Evolutionary conservation across 768 basidiomycete genomes (phyloP).

Genomic region (Tephrocybe sp.): DNA sequence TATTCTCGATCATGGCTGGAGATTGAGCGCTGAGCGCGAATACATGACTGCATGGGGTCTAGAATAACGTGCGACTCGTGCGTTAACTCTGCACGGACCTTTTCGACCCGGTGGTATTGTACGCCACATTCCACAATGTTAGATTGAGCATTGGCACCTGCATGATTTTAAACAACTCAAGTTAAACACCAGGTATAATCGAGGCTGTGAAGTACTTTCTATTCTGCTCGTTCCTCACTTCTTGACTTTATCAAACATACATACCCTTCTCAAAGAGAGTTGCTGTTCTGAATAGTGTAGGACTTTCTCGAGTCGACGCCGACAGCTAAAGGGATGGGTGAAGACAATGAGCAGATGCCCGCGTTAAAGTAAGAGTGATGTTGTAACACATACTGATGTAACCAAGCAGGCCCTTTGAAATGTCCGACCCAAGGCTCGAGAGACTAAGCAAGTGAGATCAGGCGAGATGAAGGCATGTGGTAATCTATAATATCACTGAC

Average conservation of each 20-base stretch:
- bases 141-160: no score
- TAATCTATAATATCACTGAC: conserved; percentile 3
- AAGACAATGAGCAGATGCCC: background rate
- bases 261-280: background rate
- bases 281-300: background rate
- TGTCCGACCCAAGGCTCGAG: conserved; percentile 10
- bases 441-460: conserved; percentile 1
- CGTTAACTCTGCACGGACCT: no score
- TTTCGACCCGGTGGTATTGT: no score
- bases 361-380: background rate
- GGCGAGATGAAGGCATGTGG: background rate
- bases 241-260: background rate
- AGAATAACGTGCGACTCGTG: no score
- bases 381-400: conserved; percentile 24
- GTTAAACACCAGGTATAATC: no score
- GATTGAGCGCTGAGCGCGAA: no score
- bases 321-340: background rate
- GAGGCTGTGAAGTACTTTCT: no score
- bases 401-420: conserved; percentile 22
- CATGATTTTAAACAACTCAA: no score
- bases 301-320: conserved; percentile 1
- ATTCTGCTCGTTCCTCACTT: no score
- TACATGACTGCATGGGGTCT: no score
- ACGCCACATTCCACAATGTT: no score
- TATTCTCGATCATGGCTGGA: no score